phyloP scores from a whole-genome alignment of 2,329 filamentous ascomycete genomes.

The Xylaria sp. region DNA sequence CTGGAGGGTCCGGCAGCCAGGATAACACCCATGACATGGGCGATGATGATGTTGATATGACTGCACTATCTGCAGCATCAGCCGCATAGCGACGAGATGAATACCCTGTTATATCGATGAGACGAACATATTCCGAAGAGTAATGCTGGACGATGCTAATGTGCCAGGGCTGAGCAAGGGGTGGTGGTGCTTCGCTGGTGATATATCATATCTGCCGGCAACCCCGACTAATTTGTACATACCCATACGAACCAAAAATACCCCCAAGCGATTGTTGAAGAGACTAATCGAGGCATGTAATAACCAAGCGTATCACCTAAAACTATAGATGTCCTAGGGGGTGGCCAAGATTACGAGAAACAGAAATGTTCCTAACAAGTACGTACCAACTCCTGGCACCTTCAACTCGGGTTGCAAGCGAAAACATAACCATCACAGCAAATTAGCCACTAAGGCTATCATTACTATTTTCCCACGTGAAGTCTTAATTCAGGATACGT shows the following conservation, averaged over 20 bases:
- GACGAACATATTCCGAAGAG: background rate
- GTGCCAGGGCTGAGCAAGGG: background rate
- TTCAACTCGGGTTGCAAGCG: no score
- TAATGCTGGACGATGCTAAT: background rate
- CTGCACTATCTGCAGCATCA: background rate
- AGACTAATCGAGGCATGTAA: background rate
- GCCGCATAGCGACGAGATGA: background rate
- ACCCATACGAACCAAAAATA: background rate
- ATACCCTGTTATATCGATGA: background rate
- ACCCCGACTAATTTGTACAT: background rate
- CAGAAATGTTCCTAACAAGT: no score
- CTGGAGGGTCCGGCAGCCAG: conserved; percentile 3
- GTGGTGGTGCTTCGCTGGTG: background rate
- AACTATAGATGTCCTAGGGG: no score
- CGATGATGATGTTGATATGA: background rate
- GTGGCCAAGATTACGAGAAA: no score
- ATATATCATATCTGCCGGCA: background rate
- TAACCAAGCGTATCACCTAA: background rate
- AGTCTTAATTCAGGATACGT: no score
- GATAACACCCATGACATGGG: conserved; percentile 1
- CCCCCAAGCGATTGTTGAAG: background rate
- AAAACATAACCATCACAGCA: no score
- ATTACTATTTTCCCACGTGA: no score
- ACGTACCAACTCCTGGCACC: no score
- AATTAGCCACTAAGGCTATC: no score